phyloP scores from a whole-genome alignment of 2,329 filamentous ascomycete genomes.

The Fusarium staphyleae region DNA sequence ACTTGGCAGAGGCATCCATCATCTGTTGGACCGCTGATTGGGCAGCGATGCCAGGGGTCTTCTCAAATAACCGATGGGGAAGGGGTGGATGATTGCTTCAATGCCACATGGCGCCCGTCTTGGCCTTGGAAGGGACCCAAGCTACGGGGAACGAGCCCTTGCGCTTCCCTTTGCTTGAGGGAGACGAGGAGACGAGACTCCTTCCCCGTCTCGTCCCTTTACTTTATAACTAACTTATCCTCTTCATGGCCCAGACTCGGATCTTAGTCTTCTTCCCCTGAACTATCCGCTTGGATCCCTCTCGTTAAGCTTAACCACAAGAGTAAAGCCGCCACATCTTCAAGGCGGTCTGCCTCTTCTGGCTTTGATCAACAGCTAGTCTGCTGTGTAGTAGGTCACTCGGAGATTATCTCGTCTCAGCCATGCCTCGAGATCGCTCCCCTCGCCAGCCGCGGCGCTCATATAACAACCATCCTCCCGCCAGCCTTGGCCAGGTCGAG shows the following conservation, averaged over 20 bases:
- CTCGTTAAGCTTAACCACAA: not conserved
- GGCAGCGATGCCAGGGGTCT: constrained; percentile 2
- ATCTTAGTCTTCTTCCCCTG: no score
- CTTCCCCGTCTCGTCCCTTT: not conserved
- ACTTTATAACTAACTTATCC: no score
- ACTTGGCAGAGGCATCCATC: constrained; percentile 22
- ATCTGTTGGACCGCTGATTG: constrained; percentile 7
- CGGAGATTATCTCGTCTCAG: constrained; percentile 4
- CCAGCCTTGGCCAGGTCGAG: constrained; percentile 14
- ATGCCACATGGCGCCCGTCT: constrained; percentile 8
- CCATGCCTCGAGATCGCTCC: constrained; percentile 30
- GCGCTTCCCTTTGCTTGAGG: not conserved
- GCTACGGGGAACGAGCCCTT: not conserved
- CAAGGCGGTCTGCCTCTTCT: constrained; percentile 1
- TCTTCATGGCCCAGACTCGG: no score
- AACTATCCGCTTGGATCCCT: no score
- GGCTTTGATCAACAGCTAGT: not conserved
- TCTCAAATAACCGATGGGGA: not conserved
- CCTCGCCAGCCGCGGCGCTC: constrained; percentile 25
- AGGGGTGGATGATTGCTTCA: not conserved
- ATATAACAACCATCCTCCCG: constrained; percentile 4
- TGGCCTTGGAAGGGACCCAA: not conserved
- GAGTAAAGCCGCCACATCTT: not conserved
- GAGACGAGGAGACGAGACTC: no score
- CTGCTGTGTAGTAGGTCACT: not conserved